Conservation (phyloP, 495 filamentous ascomycete genomes). For the Pyrenula massariospora region DNA sequence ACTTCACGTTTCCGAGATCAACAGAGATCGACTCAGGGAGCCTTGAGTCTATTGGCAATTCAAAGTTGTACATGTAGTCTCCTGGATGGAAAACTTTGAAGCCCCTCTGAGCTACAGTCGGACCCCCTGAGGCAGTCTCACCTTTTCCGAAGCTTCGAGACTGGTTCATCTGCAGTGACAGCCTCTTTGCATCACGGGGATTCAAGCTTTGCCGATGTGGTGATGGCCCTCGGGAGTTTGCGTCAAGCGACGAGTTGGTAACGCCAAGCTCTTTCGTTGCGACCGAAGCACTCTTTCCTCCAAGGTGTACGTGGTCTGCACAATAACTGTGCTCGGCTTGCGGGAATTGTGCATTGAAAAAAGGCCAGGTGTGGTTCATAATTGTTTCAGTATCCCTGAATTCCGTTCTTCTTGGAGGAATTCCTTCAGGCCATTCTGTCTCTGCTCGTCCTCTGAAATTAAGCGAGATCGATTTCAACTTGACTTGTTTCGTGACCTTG, state of each 20-base stretch:
- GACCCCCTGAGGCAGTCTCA: slow-evolving; percentile 46
- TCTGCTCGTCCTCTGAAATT: slow-evolving; percentile 75
- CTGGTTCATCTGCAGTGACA: slow-evolving; percentile 69
- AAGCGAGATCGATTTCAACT: slow-evolving; percentile 87
- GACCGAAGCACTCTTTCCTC: slow-evolving; percentile 23
- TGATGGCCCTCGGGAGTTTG: slow-evolving; percentile 17
- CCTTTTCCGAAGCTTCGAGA: slow-evolving; percentile 82
- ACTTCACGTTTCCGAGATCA: slow-evolving; percentile 78
- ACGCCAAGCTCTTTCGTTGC: slow-evolving; percentile 35
- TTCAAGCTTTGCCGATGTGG: slow-evolving; percentile 9
- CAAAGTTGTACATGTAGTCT: slow-evolving; percentile 89
- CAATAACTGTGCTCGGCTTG: slow-evolving; percentile 52
- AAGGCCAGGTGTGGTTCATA: slow-evolving; percentile 66
- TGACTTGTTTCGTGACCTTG: slow-evolving; percentile 76
- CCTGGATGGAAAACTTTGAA: slow-evolving; percentile 85
- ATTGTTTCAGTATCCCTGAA: slow-evolving; percentile 71
- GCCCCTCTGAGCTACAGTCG: slow-evolving; percentile 67
- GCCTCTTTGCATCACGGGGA: slow-evolving; percentile 42
- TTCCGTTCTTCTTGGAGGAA: slow-evolving; percentile 78
- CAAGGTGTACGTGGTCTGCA: slow-evolving; percentile 46
- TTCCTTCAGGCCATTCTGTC: slow-evolving; percentile 97
- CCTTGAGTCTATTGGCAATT: slow-evolving; percentile 85
- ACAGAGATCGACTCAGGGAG: slow-evolving; percentile 86
- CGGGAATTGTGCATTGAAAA: slow-evolving; percentile 64
- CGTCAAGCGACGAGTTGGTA: slow-evolving; percentile 18